Evolutionary conservation across 352 stramenopile species (phyloP).

Genomic region (Phytophthora agathidicida): DNA sequence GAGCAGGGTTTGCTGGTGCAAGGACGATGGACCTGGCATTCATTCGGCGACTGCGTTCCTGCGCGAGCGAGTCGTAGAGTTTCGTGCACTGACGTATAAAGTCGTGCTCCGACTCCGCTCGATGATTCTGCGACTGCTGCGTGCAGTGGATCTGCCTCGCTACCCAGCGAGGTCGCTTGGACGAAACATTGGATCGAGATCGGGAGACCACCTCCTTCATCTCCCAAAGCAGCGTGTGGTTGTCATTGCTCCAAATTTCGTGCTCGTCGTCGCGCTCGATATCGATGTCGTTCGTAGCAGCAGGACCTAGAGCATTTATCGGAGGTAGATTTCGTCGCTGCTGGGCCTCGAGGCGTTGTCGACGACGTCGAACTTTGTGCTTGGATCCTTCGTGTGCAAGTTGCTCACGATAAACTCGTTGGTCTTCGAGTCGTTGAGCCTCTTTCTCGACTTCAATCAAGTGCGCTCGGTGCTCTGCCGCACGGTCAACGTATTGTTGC

Average conservation of each 20-base stretch:
- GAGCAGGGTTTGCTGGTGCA: background rate
- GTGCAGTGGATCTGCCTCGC: constrained; percentile 27
- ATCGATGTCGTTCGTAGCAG: background rate
- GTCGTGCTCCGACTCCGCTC: constrained; percentile 12
- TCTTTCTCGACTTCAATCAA: constrained; percentile 46
- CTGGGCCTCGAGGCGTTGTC: constrained; percentile 34
- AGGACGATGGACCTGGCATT: constrained; percentile 7
- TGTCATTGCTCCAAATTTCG: background rate
- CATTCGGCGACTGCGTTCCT: constrained; percentile 11
- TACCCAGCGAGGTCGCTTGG: constrained; percentile 18
- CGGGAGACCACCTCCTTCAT: constrained; percentile 19
- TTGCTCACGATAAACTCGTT: constrained; percentile 52
- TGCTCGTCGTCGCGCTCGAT: constrained; percentile 3
- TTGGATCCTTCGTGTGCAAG: constrained; percentile 48
- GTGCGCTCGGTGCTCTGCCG: constrained; percentile 29
- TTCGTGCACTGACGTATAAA: constrained; percentile 31
- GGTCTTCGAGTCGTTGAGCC: constrained; percentile 49
- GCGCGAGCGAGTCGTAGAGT: constrained; percentile 23
- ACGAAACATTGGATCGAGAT: background rate
- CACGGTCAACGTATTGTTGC: constrained; percentile 30
- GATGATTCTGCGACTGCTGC: constrained; percentile 16
- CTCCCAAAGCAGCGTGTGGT: constrained; percentile 31
- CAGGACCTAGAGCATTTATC: constrained; percentile 11
- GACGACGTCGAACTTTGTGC: constrained; percentile 44
- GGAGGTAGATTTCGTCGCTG: constrained; percentile 2